These are phyloP conservation scores for Cladorrhinum sp. DNA, from an alignment of 2,329 filamentous ascomycete genomes.

Conservation along the genomic window DNA sequence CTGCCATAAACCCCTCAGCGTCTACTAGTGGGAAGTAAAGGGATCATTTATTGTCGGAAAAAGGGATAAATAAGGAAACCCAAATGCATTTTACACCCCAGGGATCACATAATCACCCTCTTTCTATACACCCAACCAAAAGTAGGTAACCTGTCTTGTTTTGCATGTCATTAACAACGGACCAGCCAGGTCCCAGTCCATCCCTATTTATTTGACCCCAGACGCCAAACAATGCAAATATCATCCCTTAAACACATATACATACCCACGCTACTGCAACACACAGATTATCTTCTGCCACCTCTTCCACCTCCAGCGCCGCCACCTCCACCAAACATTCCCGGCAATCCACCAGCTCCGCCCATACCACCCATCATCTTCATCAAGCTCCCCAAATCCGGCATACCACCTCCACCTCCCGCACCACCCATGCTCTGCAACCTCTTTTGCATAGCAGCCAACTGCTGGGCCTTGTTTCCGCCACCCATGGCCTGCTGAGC, in stretches of 20 bases:
- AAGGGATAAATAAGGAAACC: too few relatives aligned
- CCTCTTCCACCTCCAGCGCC: slow-evolving; percentile 23
- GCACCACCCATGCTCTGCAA: slow-evolving; percentile 87
- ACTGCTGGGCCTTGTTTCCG: slow-evolving; percentile 86
- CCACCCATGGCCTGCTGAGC: slow-evolving; percentile 89
- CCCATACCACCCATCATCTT: slow-evolving; percentile 82
- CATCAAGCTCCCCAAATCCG: slow-evolving; percentile 82
- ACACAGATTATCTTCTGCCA: slow-evolving; percentile 4
- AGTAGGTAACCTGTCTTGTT: neutral
- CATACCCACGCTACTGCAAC: neutral
- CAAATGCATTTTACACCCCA: neutral
- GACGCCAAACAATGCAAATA: slow-evolving; percentile 22
- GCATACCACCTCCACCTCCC: slow-evolving; percentile 62
- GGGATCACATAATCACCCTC: too few relatives aligned
- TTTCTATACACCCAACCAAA: neutral
- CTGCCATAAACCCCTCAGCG: too few relatives aligned
- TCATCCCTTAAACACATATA: neutral
- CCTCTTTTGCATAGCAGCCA: slow-evolving; percentile 96
- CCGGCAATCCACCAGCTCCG: slow-evolving; percentile 64
- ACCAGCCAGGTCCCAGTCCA: neutral
- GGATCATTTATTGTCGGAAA: too few relatives aligned
- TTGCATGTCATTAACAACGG: neutral
- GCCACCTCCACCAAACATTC: slow-evolving; percentile 39
- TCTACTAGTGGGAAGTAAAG: too few relatives aligned
- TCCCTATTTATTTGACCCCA: slow-evolving; percentile 5